A percentile compares a stretch with the other conserved stretches of the same genome.
phyloP scores from a whole-genome alignment of 192 early-diverging fungal genomes.

The Obelidium mucronatum region DNA sequence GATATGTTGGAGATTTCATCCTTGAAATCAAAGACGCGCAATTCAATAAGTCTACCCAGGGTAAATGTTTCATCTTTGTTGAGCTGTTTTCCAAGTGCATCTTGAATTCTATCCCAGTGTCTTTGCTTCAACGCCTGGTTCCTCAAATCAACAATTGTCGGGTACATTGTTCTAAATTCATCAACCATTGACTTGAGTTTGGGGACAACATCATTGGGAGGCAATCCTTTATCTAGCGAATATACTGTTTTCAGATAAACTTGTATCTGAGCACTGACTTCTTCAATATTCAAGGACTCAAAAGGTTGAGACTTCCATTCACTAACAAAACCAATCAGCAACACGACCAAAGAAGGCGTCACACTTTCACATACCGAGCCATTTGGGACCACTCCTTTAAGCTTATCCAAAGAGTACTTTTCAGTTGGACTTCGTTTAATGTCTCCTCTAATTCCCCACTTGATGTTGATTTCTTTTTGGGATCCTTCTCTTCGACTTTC shows the following conservation, averaged over 20 bases:
- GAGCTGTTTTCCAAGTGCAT: conserved; percentile 59
- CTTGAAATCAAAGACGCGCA: conserved; percentile 63
- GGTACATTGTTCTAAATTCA: conserved; percentile 60
- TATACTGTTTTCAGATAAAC: conserved; percentile 63
- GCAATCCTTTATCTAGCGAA: conserved; percentile 67
- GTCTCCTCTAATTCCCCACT: conserved; percentile 63
- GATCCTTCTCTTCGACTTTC: conserved; percentile 9
- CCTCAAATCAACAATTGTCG: conserved; percentile 68
- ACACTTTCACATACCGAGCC: conserved; percentile 47
- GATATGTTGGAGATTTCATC: conserved; percentile 66
- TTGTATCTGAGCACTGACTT: conserved; percentile 61
- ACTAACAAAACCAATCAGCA: conserved; percentile 35
- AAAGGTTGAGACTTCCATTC: conserved; percentile 57
- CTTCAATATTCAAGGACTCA: conserved; percentile 64
- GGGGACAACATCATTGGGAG: conserved; percentile 73
- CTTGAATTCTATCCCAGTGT: conserved; percentile 71
- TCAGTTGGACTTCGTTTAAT: conserved; percentile 61
- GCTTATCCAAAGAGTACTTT: conserved; percentile 63
- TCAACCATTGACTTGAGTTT: conserved; percentile 63
- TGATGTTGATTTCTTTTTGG: conserved; percentile 27
- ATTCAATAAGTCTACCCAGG: conserved; percentile 59
- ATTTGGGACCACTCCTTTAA: conserved; percentile 64
- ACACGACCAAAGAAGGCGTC: background rate
- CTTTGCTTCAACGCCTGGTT: conserved; percentile 66
- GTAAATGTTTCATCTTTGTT: conserved; percentile 63